These are phyloP conservation scores for Trichoderma gracile DNA, from an alignment of 2,329 filamentous ascomycete genomes.

Conservation along the genomic window DNA sequence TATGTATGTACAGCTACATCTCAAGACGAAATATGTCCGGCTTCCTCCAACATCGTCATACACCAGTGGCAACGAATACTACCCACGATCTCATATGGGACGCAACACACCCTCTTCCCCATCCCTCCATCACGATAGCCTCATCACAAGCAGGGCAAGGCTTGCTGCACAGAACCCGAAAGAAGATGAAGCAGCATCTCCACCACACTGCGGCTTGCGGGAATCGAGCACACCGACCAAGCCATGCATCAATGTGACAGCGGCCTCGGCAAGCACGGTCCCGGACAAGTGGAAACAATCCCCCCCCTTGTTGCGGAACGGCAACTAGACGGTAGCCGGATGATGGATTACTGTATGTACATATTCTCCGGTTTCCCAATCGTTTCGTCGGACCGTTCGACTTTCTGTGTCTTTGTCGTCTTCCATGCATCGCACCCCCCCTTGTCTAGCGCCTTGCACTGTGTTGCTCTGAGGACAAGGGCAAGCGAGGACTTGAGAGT, in stretches of 20 bases:
- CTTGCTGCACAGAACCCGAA: too few relatives aligned
- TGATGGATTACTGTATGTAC: background rate
- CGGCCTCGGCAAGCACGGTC: constrained; percentile 1
- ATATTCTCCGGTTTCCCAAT: background rate
- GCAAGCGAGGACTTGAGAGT: background rate
- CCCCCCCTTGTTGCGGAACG: too few relatives aligned
- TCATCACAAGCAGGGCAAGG: background rate
- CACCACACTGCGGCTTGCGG: background rate
- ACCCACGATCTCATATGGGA: background rate
- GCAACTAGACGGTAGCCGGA: background rate
- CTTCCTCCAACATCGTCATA: too few relatives aligned
- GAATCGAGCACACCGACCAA: background rate
- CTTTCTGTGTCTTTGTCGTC: background rate
- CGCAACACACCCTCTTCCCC: background rate
- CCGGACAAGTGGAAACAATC: too few relatives aligned
- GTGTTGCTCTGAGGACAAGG: constrained; percentile 7
- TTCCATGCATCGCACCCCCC: background rate
- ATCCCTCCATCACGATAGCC: background rate
- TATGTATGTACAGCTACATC: too few relatives aligned
- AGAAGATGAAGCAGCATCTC: background rate
- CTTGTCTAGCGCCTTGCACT: constrained; percentile 23
- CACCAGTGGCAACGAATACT: too few relatives aligned
- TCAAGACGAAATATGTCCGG: too few relatives aligned
- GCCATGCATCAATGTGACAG: constrained; percentile 7
- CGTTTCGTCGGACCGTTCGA: background rate